phyloP scores from a whole-genome alignment of 176 grass and related monocot genomes.

The Bothriochloa decipiens region DNA sequence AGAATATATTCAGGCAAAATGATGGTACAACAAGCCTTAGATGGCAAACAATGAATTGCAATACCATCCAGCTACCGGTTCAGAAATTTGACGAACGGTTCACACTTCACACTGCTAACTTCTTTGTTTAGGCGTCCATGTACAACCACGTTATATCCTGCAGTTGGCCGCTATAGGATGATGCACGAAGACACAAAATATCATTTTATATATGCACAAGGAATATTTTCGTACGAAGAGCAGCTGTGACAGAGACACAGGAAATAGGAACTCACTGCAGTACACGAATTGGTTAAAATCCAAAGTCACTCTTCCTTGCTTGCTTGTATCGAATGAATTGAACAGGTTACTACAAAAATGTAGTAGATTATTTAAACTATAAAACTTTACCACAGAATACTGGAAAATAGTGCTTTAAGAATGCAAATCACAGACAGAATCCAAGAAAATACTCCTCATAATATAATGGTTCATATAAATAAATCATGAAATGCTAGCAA shows the following conservation, averaged over 20 bases:
- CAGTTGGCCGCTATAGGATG: constrained; percentile 66
- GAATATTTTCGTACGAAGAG: neutral
- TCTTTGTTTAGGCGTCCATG: neutral
- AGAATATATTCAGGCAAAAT: neutral
- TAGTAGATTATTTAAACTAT: neutral
- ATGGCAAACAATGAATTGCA: constrained; percentile 11
- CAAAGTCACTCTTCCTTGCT: constrained; percentile 79
- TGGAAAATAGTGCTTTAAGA: neutral
- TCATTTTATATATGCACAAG: neutral
- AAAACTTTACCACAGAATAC: constrained; percentile 2
- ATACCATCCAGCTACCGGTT: neutral
- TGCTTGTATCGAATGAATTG: constrained; percentile 75
- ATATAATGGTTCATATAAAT: neutral
- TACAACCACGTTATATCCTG: constrained; percentile 60
- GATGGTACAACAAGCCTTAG: neutral
- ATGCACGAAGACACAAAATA: neutral
- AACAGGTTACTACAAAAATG: constrained; percentile 67
- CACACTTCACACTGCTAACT: neutral
- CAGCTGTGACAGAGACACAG: neutral
- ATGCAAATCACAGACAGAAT: neutral
- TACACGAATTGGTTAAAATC: constrained; percentile 95
- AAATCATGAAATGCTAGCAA: neutral
- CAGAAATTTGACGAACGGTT: neutral
- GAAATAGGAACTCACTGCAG: constrained; percentile 67
- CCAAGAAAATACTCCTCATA: neutral